A percentile compares a stretch with the other conserved stretches of the same genome.
These are phyloP conservation scores for Podaxis sp. DNA, from an alignment of 768 basidiomycete species.

Conservation along the genomic window DNA sequence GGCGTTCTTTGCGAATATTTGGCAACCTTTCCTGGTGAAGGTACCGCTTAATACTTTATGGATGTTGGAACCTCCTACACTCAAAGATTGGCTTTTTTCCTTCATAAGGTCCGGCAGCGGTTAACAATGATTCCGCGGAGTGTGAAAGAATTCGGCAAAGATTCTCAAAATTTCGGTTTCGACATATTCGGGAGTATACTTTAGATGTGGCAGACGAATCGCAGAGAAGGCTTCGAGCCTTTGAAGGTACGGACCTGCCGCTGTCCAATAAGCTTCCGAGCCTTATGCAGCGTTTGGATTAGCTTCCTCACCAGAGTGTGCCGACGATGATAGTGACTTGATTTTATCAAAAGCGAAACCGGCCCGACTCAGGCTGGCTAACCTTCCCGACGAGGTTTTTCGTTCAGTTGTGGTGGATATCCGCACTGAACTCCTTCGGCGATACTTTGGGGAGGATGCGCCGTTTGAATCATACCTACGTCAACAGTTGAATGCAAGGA, in stretches of 20 bases:
- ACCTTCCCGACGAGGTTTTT: neutral
- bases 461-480: neutral
- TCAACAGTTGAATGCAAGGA: neutral
- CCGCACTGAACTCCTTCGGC: neutral
- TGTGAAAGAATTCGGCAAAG: neutral
- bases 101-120: neutral
- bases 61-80: no score
- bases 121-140: neutral
- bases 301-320: neutral
- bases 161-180: neutral
- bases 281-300: neutral
- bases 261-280: neutral
- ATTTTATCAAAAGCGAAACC: slow-evolving; percentile 6
- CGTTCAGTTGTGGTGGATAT: neutral
- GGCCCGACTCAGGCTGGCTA: neutral
- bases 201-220: slow-evolving; percentile 6
- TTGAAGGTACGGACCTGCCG: neutral
- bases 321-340: neutral
- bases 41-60: neutral
- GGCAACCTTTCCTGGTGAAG: slow-evolving; percentile 8
- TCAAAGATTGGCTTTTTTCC: neutral
- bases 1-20: slow-evolving; percentile 6
- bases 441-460: slow-evolving; percentile 2
- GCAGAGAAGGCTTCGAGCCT: neutral
- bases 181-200: slow-evolving; percentile 4